Evolutionary conservation across 208 protist genomes (phyloP).

Genomic region (Naegleria fowleri): DNA sequence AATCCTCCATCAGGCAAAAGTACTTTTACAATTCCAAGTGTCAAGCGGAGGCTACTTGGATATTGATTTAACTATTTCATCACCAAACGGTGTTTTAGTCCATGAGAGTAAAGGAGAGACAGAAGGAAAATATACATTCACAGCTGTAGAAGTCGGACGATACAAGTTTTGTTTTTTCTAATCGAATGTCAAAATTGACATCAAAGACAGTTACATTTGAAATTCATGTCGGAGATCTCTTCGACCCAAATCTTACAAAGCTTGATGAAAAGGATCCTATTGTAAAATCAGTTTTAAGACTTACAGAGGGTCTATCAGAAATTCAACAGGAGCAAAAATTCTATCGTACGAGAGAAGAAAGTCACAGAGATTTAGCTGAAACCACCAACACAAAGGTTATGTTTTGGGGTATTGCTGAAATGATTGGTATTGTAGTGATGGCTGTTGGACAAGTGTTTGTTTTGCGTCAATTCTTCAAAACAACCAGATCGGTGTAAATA

Average conservation of each 20-base stretch:
- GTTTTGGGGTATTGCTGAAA: constrained; percentile 64
- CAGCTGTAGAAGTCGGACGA: constrained; percentile 51
- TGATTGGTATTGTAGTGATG: constrained; percentile 59
- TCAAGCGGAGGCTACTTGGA: constrained; percentile 65
- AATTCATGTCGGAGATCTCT: constrained; percentile 50
- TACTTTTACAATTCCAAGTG: constrained; percentile 62
- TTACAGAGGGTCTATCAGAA: constrained; percentile 61
- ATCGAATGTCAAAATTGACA: constrained; percentile 70
- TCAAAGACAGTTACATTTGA: constrained; percentile 68
- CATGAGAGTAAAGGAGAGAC: constrained; percentile 41
- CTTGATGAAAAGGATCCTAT: constrained; percentile 48
- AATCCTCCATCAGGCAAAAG: constrained; percentile 7
- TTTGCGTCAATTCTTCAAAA: constrained; percentile 62
- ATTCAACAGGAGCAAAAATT: constrained; percentile 67
- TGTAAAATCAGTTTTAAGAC: constrained; percentile 53
- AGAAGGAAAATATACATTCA: constrained; percentile 70
- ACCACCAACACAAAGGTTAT: constrained; percentile 69
- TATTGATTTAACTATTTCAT: constrained; percentile 56
- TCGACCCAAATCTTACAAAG: constrained; percentile 7
- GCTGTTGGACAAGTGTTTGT: constrained; percentile 64
- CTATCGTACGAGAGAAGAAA: constrained; percentile 55
- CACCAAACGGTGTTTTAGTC: constrained; percentile 60
- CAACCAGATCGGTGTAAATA: not conserved
- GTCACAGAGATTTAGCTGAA: constrained; percentile 65
- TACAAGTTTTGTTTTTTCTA: constrained; percentile 76